phyloP scores from a whole-genome alignment of 1,139 yeast species.

The Zygoascus hellenicus region DNA sequence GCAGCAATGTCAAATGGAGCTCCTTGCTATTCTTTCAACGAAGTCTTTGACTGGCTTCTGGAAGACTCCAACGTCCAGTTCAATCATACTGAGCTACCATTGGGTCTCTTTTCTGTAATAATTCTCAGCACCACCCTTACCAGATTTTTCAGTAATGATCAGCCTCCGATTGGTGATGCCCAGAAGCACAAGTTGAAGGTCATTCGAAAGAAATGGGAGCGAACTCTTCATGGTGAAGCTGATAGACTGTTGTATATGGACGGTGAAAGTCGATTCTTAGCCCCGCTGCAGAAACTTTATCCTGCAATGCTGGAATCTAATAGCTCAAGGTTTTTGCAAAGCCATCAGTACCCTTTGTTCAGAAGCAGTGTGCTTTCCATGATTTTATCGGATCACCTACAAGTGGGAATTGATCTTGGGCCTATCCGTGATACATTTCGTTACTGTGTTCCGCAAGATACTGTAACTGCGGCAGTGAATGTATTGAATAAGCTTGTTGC shows the following conservation, averaged over 20 bases:
- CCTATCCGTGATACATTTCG: constrained; percentile 23
- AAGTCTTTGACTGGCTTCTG: constrained; percentile 5
- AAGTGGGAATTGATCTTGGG: constrained; percentile 23
- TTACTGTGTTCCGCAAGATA: constrained; percentile 27
- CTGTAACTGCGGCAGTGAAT: constrained; percentile 22
- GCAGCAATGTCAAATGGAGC: constrained; percentile 2
- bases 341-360: constrained; percentile 25
- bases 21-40: not conserved
- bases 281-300: constrained; percentile 9
- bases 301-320: constrained; percentile 15
- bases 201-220: constrained; percentile 7
- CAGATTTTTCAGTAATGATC: not conserved
- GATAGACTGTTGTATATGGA: constrained; percentile 3
- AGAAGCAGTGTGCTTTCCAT: constrained; percentile 19
- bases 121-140: constrained; percentile 1
- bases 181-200: not conserved
- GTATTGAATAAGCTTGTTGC: constrained; percentile 17
- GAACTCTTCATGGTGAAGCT: constrained; percentile 2
- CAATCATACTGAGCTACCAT: constrained; percentile 2
- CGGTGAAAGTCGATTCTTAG: not conserved
- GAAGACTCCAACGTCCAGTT: constrained; percentile 2
- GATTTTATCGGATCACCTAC: constrained; percentile 22
- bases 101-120: constrained; percentile 3
- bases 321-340: constrained; percentile 5
- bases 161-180: not conserved